Evolutionary conservation across 176 grass and related monocot species (phyloP), one percentile per base, ranked within the genome.

Genomic region (Zea mays): DNA sequence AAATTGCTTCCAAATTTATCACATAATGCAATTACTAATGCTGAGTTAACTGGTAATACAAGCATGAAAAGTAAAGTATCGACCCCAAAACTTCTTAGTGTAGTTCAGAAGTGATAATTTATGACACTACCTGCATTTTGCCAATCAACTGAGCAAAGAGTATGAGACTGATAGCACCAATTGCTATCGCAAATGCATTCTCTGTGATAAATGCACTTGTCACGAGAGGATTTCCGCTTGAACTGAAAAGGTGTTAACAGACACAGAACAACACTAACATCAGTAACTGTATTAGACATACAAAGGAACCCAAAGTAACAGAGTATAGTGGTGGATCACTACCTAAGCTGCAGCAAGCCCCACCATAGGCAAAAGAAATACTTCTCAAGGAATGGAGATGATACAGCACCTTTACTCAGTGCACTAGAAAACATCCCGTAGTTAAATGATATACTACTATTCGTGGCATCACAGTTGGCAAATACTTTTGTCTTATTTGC

Each of bases 341-440:
- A 94, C 96, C 96, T 98, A 67, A 94, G 84, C 66, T 92, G 92
- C 76, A 92, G 71, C 59, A 98, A 86, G 45, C 89, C 96, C 96
- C 96, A 94, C 92, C 90, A 98, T 10, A 98, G 74, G 78, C 92
- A 94, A 69, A 73, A 94, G 60, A 98, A 92, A 49, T 90, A 98
- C 40, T 98, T 94, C 35, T 94, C 85, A 56, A 48, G 41, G 61
- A 94, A 90, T 27, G 83, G 33, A 57, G 85, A 75, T 58, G 85
- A 90, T 45, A 88, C 76, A 27, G 67, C 89, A 0, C 78, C 37
- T 69, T 83, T 80, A 2, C 4, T 0, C 68, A 98, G 81, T 54
- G 89, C 80, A 71, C 4, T 11, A 0, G 0, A 0, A 60, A 94
- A 98, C 73, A 98, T 94, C 8, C 95, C 95, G 3, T 86, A 97